A percentile compares a stretch with the other conserved stretches of the same genome.
These are phyloP conservation scores for Kockovaella imperatae DNA, from an alignment of 768 basidiomycete genomes.

Conservation along the genomic window DNA sequence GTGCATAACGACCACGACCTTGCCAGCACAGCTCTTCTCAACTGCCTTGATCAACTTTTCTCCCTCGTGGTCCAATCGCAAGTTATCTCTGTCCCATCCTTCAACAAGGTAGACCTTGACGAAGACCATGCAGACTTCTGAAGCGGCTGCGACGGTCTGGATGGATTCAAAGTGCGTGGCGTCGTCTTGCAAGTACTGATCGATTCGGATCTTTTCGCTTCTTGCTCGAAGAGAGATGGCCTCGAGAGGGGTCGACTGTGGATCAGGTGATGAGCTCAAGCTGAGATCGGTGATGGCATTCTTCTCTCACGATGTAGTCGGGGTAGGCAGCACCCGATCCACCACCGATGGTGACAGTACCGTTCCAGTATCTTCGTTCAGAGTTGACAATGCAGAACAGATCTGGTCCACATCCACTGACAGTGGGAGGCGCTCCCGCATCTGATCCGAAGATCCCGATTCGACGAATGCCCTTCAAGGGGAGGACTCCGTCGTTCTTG, in stretches of 20 bases:
- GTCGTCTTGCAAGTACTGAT: constrained; percentile 35
- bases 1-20: constrained; percentile 36
- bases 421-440: constrained; percentile 48
- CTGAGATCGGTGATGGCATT: neutral
- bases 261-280: neutral
- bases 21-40: constrained; percentile 24
- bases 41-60: constrained; percentile 35
- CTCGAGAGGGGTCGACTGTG: constrained; percentile 35
- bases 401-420: constrained; percentile 35
- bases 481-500: constrained; percentile 37
- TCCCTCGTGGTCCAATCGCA: constrained; percentile 28
- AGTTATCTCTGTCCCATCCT: constrained; percentile 36
- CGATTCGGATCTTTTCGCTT: constrained; percentile 24
- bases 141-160: constrained; percentile 25
- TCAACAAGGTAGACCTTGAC: constrained; percentile 40
- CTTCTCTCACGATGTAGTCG: constrained; percentile 37
- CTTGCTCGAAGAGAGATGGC: constrained; percentile 31
- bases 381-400: constrained; percentile 32
- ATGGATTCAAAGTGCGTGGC: constrained; percentile 22
- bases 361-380: constrained; percentile 36
- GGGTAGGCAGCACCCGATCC: constrained; percentile 40
- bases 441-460: constrained; percentile 55
- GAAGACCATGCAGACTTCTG: constrained; percentile 43
- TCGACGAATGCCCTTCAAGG: constrained; percentile 28
- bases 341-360: constrained; percentile 40